Conservation (phyloP, 2,329 filamentous ascomycete species). For the Calycina marina region DNA sequence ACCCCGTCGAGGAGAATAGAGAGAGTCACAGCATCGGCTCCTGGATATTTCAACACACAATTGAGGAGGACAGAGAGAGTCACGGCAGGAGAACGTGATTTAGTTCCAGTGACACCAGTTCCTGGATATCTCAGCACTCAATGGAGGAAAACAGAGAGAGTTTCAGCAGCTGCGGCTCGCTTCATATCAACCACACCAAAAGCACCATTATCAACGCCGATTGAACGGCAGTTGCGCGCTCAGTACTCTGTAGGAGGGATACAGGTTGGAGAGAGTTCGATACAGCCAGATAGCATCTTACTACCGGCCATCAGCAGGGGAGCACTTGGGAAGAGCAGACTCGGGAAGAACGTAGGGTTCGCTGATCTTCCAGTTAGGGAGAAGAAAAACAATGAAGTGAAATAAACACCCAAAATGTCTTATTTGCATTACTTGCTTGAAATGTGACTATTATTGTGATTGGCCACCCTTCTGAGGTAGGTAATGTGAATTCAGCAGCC, state of each 20-base stretch:
- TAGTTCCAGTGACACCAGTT: constrained; percentile 10
- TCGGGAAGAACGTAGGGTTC: constrained; percentile 15
- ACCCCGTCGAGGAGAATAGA: constrained; percentile 25
- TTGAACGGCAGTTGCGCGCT: constrained; percentile 25
- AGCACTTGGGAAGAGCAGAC: constrained; percentile 10
- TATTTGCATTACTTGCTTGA: too few relatives aligned
- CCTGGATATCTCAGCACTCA: constrained; percentile 13
- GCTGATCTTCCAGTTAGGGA: constrained; percentile 15
- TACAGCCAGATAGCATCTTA: too few relatives aligned
- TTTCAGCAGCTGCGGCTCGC: constrained; percentile 26
- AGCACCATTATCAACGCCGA: constrained; percentile 29
- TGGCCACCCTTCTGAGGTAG: too few relatives aligned
- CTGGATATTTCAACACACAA: constrained; percentile 17
- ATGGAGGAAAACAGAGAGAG: constrained; percentile 25
- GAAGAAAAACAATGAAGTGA: constrained; percentile 9
- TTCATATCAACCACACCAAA: constrained; percentile 29
- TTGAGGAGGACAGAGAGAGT: constrained; percentile 27
- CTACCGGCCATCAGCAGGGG: constrained; percentile 9
- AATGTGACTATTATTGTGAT: too few relatives aligned
- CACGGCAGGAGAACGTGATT: constrained; percentile 22
- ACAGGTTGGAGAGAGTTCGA: too few relatives aligned
- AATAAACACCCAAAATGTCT: too few relatives aligned
- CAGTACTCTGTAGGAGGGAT: constrained; percentile 17
- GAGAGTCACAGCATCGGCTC: constrained; percentile 25
- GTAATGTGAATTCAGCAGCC: too few relatives aligned